Percentiles rank a stretch among this genome's conserved stretches.
Evolutionary conservation across 2,329 filamentous ascomycete genomes (phyloP).

Genomic region (Penicillium freii): DNA sequence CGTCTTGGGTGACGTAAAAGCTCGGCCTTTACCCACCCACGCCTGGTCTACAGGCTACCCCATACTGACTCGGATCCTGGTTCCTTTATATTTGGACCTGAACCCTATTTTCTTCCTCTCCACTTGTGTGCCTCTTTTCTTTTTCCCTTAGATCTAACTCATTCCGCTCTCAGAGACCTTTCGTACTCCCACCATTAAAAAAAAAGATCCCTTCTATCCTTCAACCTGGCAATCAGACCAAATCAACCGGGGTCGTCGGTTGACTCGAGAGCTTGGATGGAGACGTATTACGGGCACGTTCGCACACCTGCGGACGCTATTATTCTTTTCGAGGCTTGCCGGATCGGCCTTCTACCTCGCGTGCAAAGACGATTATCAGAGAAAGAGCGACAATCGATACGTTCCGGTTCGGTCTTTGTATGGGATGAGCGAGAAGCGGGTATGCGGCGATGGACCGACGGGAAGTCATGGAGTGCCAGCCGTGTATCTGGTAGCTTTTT

Average conservation of each 20-base stretch:
- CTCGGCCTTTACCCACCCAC: constrained; percentile 22
- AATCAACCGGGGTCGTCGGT: constrained; percentile 17
- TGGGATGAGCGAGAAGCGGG: constrained; percentile 98
- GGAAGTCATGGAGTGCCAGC: constrained; percentile 98
- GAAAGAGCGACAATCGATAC: constrained; percentile 94
- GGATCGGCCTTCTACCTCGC: constrained; percentile 81
- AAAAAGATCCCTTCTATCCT: not conserved
- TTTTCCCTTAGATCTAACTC: constrained; percentile 13
- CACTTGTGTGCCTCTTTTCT: constrained; percentile 16
- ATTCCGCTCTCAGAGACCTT: constrained; percentile 8
- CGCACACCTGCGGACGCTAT: constrained; percentile 96
- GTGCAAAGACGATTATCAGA: constrained; percentile 92
- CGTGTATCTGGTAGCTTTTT: constrained; percentile 95
- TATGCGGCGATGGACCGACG: constrained; percentile 98
- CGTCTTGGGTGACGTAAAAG: constrained; percentile 28
- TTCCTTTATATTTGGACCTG: constrained; percentile 26
- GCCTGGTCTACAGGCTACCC: constrained; percentile 22
- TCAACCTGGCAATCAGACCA: constrained; percentile 13
- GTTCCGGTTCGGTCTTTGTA: constrained; percentile 97
- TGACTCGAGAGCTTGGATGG: constrained; percentile 59
- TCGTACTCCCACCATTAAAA: constrained; percentile 2
- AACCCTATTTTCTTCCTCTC: constrained; percentile 16
- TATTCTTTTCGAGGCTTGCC: constrained; percentile 96
- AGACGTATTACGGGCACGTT: constrained; percentile 94
- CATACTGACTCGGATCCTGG: constrained; percentile 23